These are phyloP conservation scores for Pulveroboletus sp. DNA, from an alignment of 768 basidiomycete genomes.

Conservation along the genomic window DNA sequence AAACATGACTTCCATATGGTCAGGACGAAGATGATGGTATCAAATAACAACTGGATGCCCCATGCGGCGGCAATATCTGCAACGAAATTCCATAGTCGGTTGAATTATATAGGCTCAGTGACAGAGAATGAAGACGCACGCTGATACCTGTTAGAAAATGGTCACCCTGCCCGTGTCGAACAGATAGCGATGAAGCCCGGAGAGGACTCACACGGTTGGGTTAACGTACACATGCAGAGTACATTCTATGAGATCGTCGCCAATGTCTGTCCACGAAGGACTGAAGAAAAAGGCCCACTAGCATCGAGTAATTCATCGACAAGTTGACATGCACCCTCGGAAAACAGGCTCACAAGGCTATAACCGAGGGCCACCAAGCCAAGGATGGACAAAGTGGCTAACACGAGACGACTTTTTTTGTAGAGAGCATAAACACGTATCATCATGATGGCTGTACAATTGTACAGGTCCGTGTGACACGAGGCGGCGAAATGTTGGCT, in stretches of 20 bases:
- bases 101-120: not conserved
- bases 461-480: not conserved
- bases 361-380: not conserved
- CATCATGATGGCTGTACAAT: conserved; percentile 12
- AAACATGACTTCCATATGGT: conserved; percentile 15
- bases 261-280: not conserved
- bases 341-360: conserved; percentile 5
- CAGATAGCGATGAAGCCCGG: not conserved
- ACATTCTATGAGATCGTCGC: not conserved
- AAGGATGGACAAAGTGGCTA: not conserved
- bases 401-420: conserved; percentile 3
- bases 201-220: conserved; percentile 1
- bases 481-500: not conserved
- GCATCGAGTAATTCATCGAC: not conserved
- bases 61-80: conserved; percentile 10
- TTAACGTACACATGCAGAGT: not conserved
- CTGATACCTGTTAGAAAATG: conserved; percentile 1
- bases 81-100: not conserved
- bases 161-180: not conserved
- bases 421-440: conserved; percentile 23
- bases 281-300: conserved; percentile 13
- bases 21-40: conserved; percentile 18
- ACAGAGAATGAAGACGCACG: conserved; percentile 6
- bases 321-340: too few species aligned
- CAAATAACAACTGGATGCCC: conserved; percentile 17